Conservation (phyloP, 75 land plant species). For the Azolla pinnata region DNA sequence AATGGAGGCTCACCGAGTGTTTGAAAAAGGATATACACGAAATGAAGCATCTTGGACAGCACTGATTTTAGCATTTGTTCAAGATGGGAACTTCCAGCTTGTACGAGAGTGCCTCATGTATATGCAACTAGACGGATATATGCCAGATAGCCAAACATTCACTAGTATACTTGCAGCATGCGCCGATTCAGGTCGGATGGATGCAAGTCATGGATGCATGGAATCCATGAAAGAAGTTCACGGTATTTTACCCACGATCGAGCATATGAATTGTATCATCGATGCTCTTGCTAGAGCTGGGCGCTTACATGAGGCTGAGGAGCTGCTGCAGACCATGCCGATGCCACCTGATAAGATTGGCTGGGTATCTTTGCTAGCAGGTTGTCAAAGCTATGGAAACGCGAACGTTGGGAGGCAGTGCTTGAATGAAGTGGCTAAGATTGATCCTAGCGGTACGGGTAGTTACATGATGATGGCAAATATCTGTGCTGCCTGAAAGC, state of each 20-base stretch:
- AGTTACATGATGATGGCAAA: neutral
- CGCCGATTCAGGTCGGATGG: neutral
- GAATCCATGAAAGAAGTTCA: neutral
- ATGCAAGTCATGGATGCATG: neutral
- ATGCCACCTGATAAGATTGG: neutral
- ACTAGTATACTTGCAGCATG: neutral
- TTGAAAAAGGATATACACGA: constrained; percentile 3
- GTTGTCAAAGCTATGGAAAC: constrained; percentile 12
- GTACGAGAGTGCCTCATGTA: neutral
- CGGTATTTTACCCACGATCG: neutral
- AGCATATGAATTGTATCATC: constrained; percentile 3
- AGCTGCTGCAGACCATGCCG: constrained; percentile 5
- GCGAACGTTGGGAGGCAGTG: neutral
- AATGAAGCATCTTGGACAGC: constrained; percentile 47
- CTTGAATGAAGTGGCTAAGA: neutral
- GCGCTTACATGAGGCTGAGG: constrained; percentile 7
- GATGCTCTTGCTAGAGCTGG: constrained; percentile 11
- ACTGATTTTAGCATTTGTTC: constrained; percentile 35
- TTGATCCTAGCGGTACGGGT: neutral
- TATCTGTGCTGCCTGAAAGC: too few relatives aligned
- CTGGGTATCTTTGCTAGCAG: constrained; percentile 10
- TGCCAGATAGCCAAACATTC: neutral
- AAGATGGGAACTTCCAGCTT: constrained; percentile 18
- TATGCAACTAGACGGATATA: neutral
- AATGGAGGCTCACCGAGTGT: constrained; percentile 16